Percentiles rank a stretch among this genome's conserved stretches.
These are phyloP conservation scores for Podila epigama DNA, from an alignment of 192 early-diverging fungal genomes.

Conservation along the genomic window DNA sequence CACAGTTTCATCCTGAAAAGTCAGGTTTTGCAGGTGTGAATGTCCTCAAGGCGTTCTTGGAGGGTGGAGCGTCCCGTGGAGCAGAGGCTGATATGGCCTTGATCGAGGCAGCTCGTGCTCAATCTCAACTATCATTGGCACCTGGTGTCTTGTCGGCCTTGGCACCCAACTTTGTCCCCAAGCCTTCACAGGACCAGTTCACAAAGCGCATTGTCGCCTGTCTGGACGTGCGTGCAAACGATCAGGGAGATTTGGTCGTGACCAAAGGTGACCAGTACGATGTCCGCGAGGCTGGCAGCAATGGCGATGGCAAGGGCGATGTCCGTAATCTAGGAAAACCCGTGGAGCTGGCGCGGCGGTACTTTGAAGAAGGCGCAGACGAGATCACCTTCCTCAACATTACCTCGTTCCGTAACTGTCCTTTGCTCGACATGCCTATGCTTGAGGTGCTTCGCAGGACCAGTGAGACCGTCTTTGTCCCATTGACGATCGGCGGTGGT, in stretches of 20 bases:
- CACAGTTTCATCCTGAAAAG: constrained; percentile 99
- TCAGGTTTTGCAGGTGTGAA: constrained; percentile 88
- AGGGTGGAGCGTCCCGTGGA: constrained; percentile 41
- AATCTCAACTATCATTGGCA: constrained; percentile 10
- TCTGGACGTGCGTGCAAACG: constrained; percentile 96
- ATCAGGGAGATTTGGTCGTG: constrained; percentile 96
- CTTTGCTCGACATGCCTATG: constrained; percentile 94
- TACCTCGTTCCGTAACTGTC: constrained; percentile 94
- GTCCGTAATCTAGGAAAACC: constrained; percentile 98
- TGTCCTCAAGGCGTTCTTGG: constrained; percentile 83
- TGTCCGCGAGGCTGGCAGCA: constrained; percentile 77
- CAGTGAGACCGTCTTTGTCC: constrained; percentile 96
- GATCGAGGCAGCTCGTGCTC: background rate
- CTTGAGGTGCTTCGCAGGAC: constrained; percentile 89
- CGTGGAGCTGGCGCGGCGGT: constrained; percentile 89
- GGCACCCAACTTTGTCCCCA: constrained; percentile 19
- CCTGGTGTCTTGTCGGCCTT: constrained; percentile 24
- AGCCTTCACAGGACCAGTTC: constrained; percentile 60
- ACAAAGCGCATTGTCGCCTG: constrained; percentile 96
- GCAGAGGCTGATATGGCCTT: constrained; percentile 13
- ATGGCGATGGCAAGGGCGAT: constrained; percentile 24
- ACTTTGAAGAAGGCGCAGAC: constrained; percentile 96
- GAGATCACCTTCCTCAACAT: constrained; percentile 99
- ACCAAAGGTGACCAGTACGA: constrained; percentile 99
- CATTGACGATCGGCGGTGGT: constrained; percentile 98